Conservation (phyloP, 495 filamentous ascomycete species). For the Talaromyces stipitatus region DNA sequence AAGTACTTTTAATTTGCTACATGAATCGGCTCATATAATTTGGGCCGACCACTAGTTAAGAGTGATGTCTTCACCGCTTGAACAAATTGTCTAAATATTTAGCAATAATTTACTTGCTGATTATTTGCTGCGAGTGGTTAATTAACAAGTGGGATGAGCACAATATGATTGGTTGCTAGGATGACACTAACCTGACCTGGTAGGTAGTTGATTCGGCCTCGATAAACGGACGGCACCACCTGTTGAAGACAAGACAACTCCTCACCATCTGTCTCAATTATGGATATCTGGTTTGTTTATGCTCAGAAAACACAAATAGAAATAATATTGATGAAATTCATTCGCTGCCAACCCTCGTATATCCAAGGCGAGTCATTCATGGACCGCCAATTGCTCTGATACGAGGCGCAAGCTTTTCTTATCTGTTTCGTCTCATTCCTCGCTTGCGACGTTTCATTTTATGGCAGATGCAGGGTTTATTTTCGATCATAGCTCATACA, state of each 20-base stretch:
- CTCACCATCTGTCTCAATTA: not conserved
- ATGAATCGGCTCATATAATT: too few relatives aligned
- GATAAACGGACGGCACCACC: not conserved
- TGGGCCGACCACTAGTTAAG: too few relatives aligned
- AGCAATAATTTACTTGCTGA: not conserved
- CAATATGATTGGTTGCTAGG: not conserved
- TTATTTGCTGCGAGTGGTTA: not conserved
- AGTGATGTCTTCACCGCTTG: not conserved
- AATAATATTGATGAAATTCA: not conserved
- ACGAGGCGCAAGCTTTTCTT: not conserved
- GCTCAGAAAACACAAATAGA: too few relatives aligned
- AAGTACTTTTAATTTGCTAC: not conserved
- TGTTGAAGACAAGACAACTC: not conserved
- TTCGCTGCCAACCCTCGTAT: not conserved
- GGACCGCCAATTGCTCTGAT: not conserved
- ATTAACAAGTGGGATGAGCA: not conserved
- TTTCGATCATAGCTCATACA: not conserved
- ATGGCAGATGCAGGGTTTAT: not conserved
- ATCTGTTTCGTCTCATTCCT: not conserved
- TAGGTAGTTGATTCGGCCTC: not conserved
- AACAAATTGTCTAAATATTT: not conserved
- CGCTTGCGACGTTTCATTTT: not conserved
- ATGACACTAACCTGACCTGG: not conserved
- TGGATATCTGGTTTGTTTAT: too few relatives aligned
- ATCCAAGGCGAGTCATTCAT: not conserved